Conservation (phyloP, 2,329 filamentous ascomycete genomes). For the Hymenotorrendiella dingleyae region DNA sequence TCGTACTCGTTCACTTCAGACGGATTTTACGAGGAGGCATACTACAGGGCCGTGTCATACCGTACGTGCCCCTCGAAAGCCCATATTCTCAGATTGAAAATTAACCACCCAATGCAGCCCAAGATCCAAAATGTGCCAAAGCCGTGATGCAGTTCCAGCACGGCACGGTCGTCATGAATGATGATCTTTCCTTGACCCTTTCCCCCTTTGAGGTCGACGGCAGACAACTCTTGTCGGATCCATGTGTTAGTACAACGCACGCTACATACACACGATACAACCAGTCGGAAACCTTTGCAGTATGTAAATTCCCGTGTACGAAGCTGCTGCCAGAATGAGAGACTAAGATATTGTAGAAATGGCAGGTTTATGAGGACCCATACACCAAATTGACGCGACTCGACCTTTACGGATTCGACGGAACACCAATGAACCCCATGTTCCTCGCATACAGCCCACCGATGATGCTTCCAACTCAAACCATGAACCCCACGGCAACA, state of each 20-base stretch:
- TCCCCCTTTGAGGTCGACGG: constrained; percentile 61
- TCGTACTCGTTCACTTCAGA: constrained; percentile 68
- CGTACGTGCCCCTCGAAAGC: constrained; percentile 42
- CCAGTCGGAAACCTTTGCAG: constrained; percentile 56
- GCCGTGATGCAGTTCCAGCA: constrained; percentile 71
- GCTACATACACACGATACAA: constrained; percentile 62
- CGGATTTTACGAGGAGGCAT: constrained; percentile 63
- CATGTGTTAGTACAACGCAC: constrained; percentile 46
- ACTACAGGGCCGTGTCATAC: constrained; percentile 64
- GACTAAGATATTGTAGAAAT: constrained; percentile 27
- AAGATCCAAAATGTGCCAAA: constrained; percentile 53
- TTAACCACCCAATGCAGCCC: no score
- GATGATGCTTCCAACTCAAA: constrained; percentile 63
- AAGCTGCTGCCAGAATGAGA: no score
- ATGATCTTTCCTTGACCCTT: constrained; percentile 53
- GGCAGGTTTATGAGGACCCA: constrained; percentile 43
- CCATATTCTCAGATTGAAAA: constrained; percentile 10
- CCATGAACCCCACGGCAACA: constrained; percentile 49
- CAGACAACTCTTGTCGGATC: constrained; percentile 59
- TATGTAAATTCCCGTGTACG: constrained; percentile 30
- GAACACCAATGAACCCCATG: constrained; percentile 60
- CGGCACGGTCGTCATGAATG: constrained; percentile 50
- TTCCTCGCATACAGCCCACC: constrained; percentile 59
- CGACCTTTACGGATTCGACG: constrained; percentile 58
- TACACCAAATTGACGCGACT: constrained; percentile 59